Percentiles rank a stretch among this genome's conserved stretches.
phyloP scores from a whole-genome alignment of 2,329 filamentous ascomycete genomes.

The Zymoseptoria pseudotritici region DNA sequence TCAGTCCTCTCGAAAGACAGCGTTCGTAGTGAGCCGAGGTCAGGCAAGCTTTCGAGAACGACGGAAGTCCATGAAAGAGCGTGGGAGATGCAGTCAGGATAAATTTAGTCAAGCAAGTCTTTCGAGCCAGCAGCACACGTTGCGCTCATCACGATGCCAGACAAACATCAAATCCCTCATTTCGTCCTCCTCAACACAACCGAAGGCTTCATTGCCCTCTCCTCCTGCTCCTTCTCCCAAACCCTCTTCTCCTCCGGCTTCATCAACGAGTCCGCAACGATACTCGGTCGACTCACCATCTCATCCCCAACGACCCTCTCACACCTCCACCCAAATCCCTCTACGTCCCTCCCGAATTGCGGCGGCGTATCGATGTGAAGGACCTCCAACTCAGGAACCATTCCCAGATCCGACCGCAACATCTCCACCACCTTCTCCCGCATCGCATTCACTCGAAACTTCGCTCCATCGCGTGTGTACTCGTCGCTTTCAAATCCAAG shows the following conservation, averaged over 20 bases:
- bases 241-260: constrained; percentile 3
- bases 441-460: constrained; percentile 1
- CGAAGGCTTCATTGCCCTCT: constrained; percentile 2
- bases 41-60: too few relatives aligned
- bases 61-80: too few relatives aligned
- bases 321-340: constrained; percentile 2
- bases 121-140: too few relatives aligned
- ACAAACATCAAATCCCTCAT: too few relatives aligned
- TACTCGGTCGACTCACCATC: constrained; percentile 1
- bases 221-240: neutral
- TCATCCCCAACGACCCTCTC: constrained; percentile 1
- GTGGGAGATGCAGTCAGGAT: too few relatives aligned
- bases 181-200: neutral
- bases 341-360: neutral
- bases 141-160: too few relatives aligned
- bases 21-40: too few relatives aligned
- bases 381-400: neutral
- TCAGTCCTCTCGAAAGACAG: too few relatives aligned
- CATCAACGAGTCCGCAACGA: constrained; percentile 1
- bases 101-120: too few relatives aligned
- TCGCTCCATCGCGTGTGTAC: neutral
- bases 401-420: neutral
- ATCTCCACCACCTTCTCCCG: constrained; percentile 2
- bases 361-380: constrained; percentile 2
- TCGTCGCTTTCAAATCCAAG: neutral